Evolutionary conservation across 2,329 filamentous ascomycete species (phyloP).

Genomic region (Talaromyces sp.): DNA sequence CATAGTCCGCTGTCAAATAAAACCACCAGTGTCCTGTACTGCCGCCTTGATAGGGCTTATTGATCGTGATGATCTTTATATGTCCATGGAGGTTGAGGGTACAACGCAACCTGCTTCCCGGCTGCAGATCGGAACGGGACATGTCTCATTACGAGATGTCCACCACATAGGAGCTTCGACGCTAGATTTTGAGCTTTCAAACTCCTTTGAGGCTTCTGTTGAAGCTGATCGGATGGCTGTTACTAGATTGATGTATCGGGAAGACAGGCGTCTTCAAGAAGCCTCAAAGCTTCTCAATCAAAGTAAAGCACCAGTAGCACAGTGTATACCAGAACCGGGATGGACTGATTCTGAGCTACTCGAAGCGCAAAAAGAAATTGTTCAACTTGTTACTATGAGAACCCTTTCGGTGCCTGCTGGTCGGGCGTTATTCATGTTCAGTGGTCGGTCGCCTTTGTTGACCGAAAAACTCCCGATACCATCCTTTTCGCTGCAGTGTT

Average conservation of each 20-base stretch:
- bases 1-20: slow-evolving; percentile 78
- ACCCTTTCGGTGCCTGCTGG: slow-evolving; percentile 87
- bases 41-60: slow-evolving; percentile 69
- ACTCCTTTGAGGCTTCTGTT: slow-evolving; percentile 71
- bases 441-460: slow-evolving; percentile 78
- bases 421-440: slow-evolving; percentile 82
- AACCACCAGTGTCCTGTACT: slow-evolving; percentile 74
- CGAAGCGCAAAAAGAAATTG: slow-evolving; percentile 87
- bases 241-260: slow-evolving; percentile 81
- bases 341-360: slow-evolving; percentile 85
- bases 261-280: slow-evolving; percentile 86
- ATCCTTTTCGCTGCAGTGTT: slow-evolving; percentile 86
- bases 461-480: slow-evolving; percentile 89
- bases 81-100: slow-evolving; percentile 56
- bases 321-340: slow-evolving; percentile 68
- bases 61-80: slow-evolving; percentile 75
- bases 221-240: slow-evolving; percentile 80
- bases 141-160: slow-evolving; percentile 69
- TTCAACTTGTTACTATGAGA: slow-evolving; percentile 78
- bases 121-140: slow-evolving; percentile 51
- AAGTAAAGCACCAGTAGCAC: slow-evolving; percentile 72
- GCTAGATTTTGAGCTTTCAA: slow-evolving; percentile 48
- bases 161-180: slow-evolving; percentile 65
- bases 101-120: slow-evolving; percentile 33
- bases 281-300: slow-evolving; percentile 83